Evolutionary conservation across 208 protist genomes (phyloP).

Genomic region (Vickermania ingenoplastis): DNA sequence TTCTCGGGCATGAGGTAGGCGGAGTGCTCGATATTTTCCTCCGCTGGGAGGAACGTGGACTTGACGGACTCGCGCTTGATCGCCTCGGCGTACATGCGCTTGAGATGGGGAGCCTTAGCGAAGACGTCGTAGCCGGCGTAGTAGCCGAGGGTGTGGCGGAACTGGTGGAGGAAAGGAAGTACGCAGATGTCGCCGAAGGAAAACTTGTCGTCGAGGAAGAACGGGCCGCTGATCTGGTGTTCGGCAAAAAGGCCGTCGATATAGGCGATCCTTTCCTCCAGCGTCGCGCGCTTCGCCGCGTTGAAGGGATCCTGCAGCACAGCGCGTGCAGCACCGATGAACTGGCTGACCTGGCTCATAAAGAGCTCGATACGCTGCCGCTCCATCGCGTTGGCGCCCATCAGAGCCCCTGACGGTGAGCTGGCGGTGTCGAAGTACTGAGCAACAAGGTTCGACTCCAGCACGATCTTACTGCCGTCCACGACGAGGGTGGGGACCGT

Average conservation of each 20-base stretch:
- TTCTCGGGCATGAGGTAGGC: slow-evolving; percentile 24
- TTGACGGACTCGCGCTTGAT: slow-evolving; percentile 40
- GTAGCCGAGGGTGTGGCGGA: slow-evolving; percentile 40
- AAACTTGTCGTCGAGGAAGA: slow-evolving; percentile 58
- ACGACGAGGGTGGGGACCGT: slow-evolving; percentile 64
- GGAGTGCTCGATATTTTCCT: slow-evolving; percentile 25
- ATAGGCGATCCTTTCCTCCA: slow-evolving; percentile 48
- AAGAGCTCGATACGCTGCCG: slow-evolving; percentile 70
- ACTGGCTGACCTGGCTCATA: slow-evolving; percentile 39
- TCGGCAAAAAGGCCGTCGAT: slow-evolving; percentile 52
- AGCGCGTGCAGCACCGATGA: slow-evolving; percentile 33
- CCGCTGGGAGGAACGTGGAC: slow-evolving; percentile 22
- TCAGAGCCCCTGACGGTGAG: slow-evolving; percentile 15
- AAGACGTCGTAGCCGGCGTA: slow-evolving; percentile 63
- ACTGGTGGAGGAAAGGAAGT: slow-evolving; percentile 58
- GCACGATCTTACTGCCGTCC: slow-evolving; percentile 32
- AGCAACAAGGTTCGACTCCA: slow-evolving; percentile 63
- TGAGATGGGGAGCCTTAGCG: slow-evolving; percentile 44
- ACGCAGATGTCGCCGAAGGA: slow-evolving; percentile 66
- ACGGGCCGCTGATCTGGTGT: slow-evolving; percentile 44
- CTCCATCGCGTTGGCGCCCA: slow-evolving; percentile 28
- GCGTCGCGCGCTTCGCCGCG: slow-evolving; percentile 32
- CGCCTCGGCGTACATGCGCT: slow-evolving; percentile 35
- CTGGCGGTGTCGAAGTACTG: slow-evolving; percentile 55
- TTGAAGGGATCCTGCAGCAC: slow-evolving; percentile 45